phyloP scores from a whole-genome alignment of 164 flowering plant genomes.

The Magnolia officinalis region DNA sequence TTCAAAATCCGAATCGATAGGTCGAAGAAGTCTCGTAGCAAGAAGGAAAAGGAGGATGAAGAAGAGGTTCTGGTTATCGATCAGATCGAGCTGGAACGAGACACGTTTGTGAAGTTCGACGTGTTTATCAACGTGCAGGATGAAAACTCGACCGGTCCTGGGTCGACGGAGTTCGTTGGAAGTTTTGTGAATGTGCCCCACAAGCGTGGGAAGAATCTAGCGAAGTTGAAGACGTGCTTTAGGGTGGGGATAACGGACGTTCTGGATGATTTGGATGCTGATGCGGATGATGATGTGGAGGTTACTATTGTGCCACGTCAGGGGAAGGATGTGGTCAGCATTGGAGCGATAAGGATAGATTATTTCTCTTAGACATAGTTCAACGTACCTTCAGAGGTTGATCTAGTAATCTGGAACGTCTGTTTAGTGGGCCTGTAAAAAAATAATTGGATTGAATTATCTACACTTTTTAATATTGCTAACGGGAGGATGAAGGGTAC shows the following conservation, averaged over 20 bases:
- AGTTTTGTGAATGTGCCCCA: conserved; percentile 1
- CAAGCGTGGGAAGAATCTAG: conserved; percentile 1
- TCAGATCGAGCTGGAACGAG: not conserved
- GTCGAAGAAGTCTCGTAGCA: not conserved
- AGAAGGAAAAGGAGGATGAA: not conserved
- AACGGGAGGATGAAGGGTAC: no score
- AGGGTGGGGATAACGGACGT: conserved; percentile 23
- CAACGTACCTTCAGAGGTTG: no score
- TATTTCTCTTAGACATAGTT: not conserved
- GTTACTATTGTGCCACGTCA: conserved; percentile 10
- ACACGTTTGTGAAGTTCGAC: not conserved
- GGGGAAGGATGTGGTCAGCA: conserved; percentile 11
- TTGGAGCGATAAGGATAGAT: conserved; percentile 8
- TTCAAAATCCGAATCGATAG: not conserved
- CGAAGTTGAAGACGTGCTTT: conserved; percentile 17
- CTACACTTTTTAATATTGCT: no score
- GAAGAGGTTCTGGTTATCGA: not conserved
- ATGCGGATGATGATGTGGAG: conserved; percentile 28
- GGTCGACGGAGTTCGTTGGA: not conserved
- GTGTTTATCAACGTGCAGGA: not conserved
- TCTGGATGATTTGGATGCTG: conserved; percentile 45
- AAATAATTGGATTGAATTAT: no score
- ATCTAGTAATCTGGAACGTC: no score
- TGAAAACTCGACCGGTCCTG: not conserved
- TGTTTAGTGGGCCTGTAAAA: no score